Conservation (phyloP, 2,329 filamentous ascomycete genomes). For the Colletotrichum sp. region DNA sequence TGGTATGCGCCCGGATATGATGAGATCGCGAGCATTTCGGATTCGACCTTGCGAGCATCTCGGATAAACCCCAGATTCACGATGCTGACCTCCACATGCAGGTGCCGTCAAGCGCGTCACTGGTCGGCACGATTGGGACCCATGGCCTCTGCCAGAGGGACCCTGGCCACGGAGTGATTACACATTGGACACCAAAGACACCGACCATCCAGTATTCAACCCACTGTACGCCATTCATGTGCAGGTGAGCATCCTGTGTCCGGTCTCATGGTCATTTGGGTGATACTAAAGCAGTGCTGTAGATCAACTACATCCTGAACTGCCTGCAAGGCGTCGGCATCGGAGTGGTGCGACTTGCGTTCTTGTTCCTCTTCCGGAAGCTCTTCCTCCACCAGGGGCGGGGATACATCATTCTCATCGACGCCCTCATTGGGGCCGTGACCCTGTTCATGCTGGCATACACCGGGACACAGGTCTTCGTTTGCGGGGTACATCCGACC, state of each 20-base stretch:
- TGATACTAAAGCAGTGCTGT: too few relatives aligned
- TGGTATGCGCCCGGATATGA: not conserved
- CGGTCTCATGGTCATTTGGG: too few relatives aligned
- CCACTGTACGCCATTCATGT: not conserved
- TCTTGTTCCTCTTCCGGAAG: constrained; percentile 4
- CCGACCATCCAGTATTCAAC: not conserved
- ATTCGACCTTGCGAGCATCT: not conserved
- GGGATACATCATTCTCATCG: not conserved
- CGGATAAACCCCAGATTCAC: too few relatives aligned
- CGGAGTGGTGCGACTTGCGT: not conserved
- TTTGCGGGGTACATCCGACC: not conserved
- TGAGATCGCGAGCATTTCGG: not conserved
- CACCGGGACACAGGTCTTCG: not conserved
- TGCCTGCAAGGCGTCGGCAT: not conserved
- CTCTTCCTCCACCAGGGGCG: not conserved
- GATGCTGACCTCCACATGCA: not conserved
- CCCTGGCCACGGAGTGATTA: constrained; percentile 4
- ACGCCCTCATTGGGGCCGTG: not conserved
- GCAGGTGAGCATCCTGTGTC: too few relatives aligned
- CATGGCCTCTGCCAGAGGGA: not conserved
- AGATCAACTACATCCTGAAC: not conserved
- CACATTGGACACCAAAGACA: not conserved
- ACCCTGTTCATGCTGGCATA: not conserved
- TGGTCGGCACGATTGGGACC: constrained; percentile 8
- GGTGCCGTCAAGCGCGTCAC: not conserved